Conservation (phyloP, 192 early-diverging fungal genomes). For the Cetraspora pellucida region DNA sequence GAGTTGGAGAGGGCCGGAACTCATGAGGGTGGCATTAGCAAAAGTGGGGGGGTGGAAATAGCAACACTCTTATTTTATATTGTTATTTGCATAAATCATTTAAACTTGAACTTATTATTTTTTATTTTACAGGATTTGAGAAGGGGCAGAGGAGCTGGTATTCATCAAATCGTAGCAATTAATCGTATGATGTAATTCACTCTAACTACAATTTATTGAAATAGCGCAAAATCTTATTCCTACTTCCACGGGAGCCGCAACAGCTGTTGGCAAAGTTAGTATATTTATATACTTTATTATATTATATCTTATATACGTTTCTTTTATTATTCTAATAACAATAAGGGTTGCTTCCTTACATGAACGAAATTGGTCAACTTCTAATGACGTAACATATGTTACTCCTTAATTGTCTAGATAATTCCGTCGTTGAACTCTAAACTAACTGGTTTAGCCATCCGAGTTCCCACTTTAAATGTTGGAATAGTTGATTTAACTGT, state of each 20-base stretch:
- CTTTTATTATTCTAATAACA: no score
- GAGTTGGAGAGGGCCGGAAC: no score
- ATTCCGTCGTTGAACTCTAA: slow-evolving; percentile 92
- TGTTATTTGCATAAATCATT: neutral
- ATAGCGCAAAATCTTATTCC: slow-evolving; percentile 98
- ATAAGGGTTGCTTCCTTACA: no score
- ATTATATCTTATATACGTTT: no score
- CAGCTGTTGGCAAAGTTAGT: slow-evolving; percentile 88
- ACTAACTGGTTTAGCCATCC: slow-evolving; percentile 98
- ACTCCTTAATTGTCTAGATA: slow-evolving; percentile 51
- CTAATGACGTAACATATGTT: slow-evolving; percentile 79
- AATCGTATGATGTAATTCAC: slow-evolving; percentile 86
- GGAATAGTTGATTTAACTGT: slow-evolving; percentile 97
- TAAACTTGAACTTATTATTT: neutral
- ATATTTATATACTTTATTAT: neutral
- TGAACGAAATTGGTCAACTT: no score
- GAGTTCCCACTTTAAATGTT: slow-evolving; percentile 90
- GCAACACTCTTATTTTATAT: no score
- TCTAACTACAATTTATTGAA: slow-evolving; percentile 82
- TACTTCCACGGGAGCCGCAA: slow-evolving; percentile 96
- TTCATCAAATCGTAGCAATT: slow-evolving; percentile 63
- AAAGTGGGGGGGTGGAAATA: no score
- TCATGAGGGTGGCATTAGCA: no score
- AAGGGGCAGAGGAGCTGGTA: slow-evolving; percentile 90
- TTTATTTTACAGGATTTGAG: slow-evolving; percentile 74